Base-by-base conservation (phyloP, 441 rosid genomes). In the Theobroma grandiflorum region DNA sequence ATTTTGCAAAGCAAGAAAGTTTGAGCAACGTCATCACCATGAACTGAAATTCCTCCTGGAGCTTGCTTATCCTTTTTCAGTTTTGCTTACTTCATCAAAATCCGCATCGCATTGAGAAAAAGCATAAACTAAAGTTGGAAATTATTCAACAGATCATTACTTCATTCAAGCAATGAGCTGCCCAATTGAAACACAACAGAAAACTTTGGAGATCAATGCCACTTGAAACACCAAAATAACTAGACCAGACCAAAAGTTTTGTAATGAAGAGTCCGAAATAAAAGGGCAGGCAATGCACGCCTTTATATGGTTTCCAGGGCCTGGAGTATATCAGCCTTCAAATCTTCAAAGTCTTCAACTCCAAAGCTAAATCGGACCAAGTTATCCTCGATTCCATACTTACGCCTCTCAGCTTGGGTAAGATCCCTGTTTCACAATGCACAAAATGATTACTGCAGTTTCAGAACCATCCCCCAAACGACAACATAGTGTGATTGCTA, bases 351-450 rank as follows among this genome's bases (percentile, higher is more conserved):
- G 88, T 87, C 98, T 87, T 97, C 98, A 33, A 94, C 93, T 72
- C 98, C 98, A 70, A 93, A 92, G 89, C 98, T 94, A 87, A 97
- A 97, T 43, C 98, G 89, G 63, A 95, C 89, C 95, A 97, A 79
- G 90, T 93, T 97, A 74, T 97, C 99, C 90, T 79, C 88, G 20
- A 97, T 97, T 84, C 97, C 98, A 22, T 91, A 94, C 84, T 88
- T 93, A 3, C 80, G 90, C 85, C 98, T 91, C 86, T 94, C 94
- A 20, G 89, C 61, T 76, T 79, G 96, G 52, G 84, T 37, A 81
- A 94, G 97, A 88, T 97, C 99, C 99, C 99, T 96, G 84, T 31
- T 74, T 35, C 75, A 77, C 22, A 69, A 52, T 18, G 22, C 65
- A 67, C 31, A 40, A 26, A 43, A 64, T 6, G 50, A 73, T 31